A percentile compares a stretch with the other conserved stretches of the same genome.
phyloP scores from a whole-genome alignment of 257 asterid genomes.

The Solanum rostratum region DNA sequence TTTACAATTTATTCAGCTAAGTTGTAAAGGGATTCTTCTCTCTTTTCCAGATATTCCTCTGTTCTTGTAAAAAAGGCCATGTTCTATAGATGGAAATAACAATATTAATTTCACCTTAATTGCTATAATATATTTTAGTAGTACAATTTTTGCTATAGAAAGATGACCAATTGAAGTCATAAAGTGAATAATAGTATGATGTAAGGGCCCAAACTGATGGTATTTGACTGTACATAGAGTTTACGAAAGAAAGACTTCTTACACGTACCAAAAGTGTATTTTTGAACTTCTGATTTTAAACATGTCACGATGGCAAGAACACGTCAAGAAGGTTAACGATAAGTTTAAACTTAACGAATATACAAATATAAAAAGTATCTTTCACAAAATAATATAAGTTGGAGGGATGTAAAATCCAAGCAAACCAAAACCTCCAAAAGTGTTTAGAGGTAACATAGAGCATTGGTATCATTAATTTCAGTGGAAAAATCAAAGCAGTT shows the following conservation, averaged over 20 bases:
- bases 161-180: not conserved
- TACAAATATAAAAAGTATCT: not conserved
- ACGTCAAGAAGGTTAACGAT: not conserved
- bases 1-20: not conserved
- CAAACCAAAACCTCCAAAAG: not conserved
- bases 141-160: not conserved
- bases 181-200: not conserved
- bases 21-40: not conserved
- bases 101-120: not conserved
- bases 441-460: not conserved
- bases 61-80: not conserved
- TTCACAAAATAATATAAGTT: not conserved
- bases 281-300: not conserved
- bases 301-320: not conserved
- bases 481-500: not conserved
- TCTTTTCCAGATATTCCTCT: not conserved
- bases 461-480: not conserved
- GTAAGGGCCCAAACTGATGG: not conserved
- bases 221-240: accelerated
- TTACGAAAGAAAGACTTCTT: not conserved
- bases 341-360: not conserved
- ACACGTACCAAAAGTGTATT: not conserved
- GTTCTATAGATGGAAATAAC: not conserved
- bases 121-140: not conserved
- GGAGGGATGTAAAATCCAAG: not conserved